These are phyloP conservation scores for Fusarium multiceps DNA, from an alignment of 2,329 filamentous ascomycete genomes.

Conservation along the genomic window DNA sequence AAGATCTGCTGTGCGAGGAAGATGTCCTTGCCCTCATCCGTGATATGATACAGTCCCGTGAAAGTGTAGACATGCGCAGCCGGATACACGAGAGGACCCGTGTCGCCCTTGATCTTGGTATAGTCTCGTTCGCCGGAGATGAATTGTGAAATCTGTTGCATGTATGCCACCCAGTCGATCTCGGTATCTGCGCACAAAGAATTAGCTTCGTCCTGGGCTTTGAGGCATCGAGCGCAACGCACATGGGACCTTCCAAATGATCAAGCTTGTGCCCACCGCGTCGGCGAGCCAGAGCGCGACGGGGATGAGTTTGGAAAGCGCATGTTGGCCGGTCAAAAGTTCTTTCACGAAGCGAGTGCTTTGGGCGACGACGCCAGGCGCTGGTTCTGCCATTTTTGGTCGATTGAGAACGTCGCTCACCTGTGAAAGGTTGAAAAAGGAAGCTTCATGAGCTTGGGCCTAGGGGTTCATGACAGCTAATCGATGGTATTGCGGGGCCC, in stretches of 20 bases:
- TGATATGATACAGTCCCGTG: slow-evolving; percentile 80
- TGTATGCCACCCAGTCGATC: slow-evolving; percentile 97
- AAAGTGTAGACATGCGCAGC: slow-evolving; percentile 95
- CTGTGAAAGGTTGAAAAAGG: slow-evolving; percentile 14
- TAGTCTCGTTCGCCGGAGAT: slow-evolving; percentile 90
- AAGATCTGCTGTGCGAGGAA: slow-evolving; percentile 86
- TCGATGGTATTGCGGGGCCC: slow-evolving; percentile 30
- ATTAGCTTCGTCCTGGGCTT: slow-evolving; percentile 17
- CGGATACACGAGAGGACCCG: slow-evolving; percentile 94
- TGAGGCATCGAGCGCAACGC: slow-evolving; percentile 50
- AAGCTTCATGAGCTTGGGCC: slow-evolving; percentile 23
- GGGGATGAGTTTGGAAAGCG: slow-evolving; percentile 62
- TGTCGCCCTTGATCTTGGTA: slow-evolving; percentile 83
- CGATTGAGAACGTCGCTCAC: slow-evolving; percentile 7
- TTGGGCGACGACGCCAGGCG: slow-evolving; percentile 42
- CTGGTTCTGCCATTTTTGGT: slow-evolving; percentile 45
- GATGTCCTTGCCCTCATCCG: slow-evolving; percentile 80
- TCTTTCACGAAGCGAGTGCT: slow-evolving; percentile 53
- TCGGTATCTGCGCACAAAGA: slow-evolving; percentile 76
- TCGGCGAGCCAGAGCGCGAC: slow-evolving; percentile 76
- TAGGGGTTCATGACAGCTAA: slow-evolving; percentile 29
- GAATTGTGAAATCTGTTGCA: slow-evolving; percentile 88
- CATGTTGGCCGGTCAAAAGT: slow-evolving; percentile 61
- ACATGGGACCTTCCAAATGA: slow-evolving; percentile 90
- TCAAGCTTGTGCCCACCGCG: slow-evolving; percentile 74